A percentile compares a stretch with the other conserved stretches of the same genome.
Evolutionary conservation across 441 rosid species (phyloP).

Genomic region (Cnidoscolus chayamansa): DNA sequence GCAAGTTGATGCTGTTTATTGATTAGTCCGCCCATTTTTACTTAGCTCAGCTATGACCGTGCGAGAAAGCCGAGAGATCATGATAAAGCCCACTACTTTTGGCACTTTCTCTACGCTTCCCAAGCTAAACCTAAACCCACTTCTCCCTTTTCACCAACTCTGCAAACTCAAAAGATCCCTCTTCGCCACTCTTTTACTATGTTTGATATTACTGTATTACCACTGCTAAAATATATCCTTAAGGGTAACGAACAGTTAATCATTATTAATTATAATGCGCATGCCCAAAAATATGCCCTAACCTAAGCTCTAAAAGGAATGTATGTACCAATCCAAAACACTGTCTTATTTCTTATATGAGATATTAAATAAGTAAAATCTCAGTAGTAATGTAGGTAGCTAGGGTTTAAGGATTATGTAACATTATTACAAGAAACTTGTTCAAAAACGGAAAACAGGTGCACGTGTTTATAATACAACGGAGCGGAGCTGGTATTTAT

Average conservation of each 20-base stretch:
- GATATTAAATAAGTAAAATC: no score
- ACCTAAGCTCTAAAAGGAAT: constrained; percentile 19
- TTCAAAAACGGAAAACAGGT: neutral
- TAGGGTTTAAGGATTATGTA: no score
- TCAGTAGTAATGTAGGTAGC: no score
- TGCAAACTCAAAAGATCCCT: constrained; percentile 16
- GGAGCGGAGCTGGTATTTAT: neutral
- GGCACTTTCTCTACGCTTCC: constrained; percentile 32
- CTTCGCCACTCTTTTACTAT: no score
- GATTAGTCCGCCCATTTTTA: neutral
- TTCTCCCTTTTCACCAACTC: neutral
- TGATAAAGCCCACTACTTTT: constrained; percentile 24
- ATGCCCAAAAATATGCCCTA: neutral
- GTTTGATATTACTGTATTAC: no score
- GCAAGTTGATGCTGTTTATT: neutral
- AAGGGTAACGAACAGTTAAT: no score
- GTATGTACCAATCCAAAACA: neutral
- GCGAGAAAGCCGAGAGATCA: constrained; percentile 8
- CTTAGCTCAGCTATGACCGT: neutral
- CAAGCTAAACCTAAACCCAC: constrained; percentile 17
- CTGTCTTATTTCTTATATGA: no score
- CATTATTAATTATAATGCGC: neutral
- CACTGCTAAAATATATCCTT: no score
- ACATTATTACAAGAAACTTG: neutral
- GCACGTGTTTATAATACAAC: neutral